Conservation (phyloP, 2,329 filamentous ascomycete species). For the Uncinocarpus reesii region DNA sequence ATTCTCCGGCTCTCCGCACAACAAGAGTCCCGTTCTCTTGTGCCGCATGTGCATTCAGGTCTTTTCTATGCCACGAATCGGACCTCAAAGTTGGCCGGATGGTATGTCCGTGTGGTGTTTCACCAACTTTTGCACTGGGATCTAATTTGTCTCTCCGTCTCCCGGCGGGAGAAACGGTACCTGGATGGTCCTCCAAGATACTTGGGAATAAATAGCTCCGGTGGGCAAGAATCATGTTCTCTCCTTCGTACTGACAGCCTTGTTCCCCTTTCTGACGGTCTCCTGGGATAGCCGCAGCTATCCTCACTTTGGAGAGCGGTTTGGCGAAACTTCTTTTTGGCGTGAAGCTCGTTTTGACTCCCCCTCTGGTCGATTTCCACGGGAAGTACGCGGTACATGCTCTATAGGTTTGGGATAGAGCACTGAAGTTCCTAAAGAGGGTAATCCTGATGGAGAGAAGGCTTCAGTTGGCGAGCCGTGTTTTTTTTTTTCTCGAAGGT, state of each 20-base stretch:
- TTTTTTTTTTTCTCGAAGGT: no score
- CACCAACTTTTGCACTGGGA: not conserved
- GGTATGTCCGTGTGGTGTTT: constrained; percentile 1
- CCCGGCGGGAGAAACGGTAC: no score
- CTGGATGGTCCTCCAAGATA: no score
- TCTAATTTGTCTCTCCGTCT: no score
- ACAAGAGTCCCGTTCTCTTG: not conserved
- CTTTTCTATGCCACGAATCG: not conserved
- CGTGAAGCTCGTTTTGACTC: not conserved
- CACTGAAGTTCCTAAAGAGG: no score
- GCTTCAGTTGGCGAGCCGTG: no score
- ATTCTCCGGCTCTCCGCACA: not conserved
- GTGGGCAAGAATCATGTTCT: not conserved
- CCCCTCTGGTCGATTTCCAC: no score
- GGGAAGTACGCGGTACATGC: not conserved
- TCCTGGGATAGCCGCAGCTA: not conserved
- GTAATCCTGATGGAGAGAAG: no score
- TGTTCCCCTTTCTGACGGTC: not conserved
- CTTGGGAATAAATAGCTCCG: not conserved
- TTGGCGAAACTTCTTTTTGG: not conserved
- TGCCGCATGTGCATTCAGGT: not conserved
- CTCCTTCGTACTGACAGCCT: no score
- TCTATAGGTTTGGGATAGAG: not conserved
- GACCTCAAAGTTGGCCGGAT: not conserved
- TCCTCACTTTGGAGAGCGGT: not conserved